Base-by-base conservation (phyloP, 495 filamentous ascomycete species). In the Lophium mytilinum region DNA sequence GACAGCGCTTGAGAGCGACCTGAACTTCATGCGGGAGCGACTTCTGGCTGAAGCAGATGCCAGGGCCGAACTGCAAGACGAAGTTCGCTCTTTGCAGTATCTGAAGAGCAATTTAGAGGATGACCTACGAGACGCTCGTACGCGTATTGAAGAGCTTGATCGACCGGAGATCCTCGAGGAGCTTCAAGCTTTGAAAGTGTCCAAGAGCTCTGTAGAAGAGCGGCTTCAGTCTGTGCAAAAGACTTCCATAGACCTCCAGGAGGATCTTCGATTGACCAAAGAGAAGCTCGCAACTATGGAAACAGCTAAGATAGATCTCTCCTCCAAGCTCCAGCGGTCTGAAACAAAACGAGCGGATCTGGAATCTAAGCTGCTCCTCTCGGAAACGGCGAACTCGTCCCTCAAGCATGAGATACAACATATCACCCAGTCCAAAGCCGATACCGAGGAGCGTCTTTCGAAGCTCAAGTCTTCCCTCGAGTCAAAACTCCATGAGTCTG, bases 111-210 rank as follows among this genome's bases (percentile, higher is more conserved):
- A 45, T 30, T 34, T 63, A 37, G 52, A 60, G 18, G 43, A 50
- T 6, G 54, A 60, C 14, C 19, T 64, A n/a, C 42, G 59, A 33
- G 36, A 33, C 1, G 52, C 56, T 9, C 60, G 48, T n/a, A 33
- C 7, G n/a, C 54, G 40, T 30, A 63, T 63, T 17, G 14, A 53
- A 18, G 21, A 52, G 4, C 21, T 56, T 10, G 48, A 59, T 33
- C 24, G 40, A 18, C 17, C 42, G 5, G 35, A 49, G 37, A 40
- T 34, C 3, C 41, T 49, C 18, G 21, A 45, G 19, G 50, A 37
- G 12, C 56, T 58, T 12, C 12, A 47, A 30, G 9, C 1, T 48
- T 21, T 58, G 40, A 51, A 30, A 37, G 40, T 37, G 7, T 41
- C 19, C 15, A 58, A 58, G 24, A 30, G 14, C 7, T 45, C 39